A percentile compares a stretch with the other conserved stretches of the same genome.
Conservation (phyloP, 805 yeast genomes). For the Debaryomyces prosopidis region DNA sequence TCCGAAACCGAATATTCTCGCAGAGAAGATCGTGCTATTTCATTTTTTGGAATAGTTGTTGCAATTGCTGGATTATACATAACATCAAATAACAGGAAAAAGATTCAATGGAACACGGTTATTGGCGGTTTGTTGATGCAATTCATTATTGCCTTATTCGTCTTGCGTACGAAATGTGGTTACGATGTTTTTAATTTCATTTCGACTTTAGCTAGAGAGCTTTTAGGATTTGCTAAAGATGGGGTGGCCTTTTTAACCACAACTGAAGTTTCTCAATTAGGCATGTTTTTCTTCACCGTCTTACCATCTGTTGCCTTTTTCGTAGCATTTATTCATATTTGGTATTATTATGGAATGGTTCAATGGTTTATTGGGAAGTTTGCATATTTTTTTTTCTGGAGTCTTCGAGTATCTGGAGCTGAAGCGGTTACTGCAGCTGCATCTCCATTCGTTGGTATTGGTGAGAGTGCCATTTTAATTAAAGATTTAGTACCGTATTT, state of each 20-base stretch:
- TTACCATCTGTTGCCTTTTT: conserved; percentile 65
- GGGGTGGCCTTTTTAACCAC: conserved; percentile 63
- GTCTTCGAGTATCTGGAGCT: conserved; percentile 59
- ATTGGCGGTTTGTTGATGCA: conserved; percentile 61
- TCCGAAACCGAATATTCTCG: conserved; percentile 46
- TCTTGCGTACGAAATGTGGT: conserved; percentile 58
- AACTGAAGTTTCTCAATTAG: conserved; percentile 35
- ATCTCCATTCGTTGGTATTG: conserved; percentile 66
- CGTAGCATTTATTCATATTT: conserved; percentile 60
- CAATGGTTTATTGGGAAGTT: conserved; percentile 62
- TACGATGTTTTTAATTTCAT: conserved; percentile 63
- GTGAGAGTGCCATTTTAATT: conserved; percentile 62
- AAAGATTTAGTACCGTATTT: conserved; percentile 59
- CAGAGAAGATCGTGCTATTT: conserved; percentile 54
- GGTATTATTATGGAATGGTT: conserved; percentile 58
- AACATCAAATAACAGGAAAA: conserved; percentile 46
- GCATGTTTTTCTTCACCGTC: conserved; percentile 57
- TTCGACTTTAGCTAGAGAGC: conserved; percentile 55
- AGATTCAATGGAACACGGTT: conserved; percentile 59
- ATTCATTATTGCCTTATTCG: conserved; percentile 59
- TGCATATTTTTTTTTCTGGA: conserved; percentile 60
- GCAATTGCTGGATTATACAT: conserved; percentile 44
- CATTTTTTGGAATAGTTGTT: conserved; percentile 55
- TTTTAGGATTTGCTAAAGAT: conserved; percentile 55
- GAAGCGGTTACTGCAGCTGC: conserved; percentile 69